These are phyloP conservation scores for Cyanidioschyzon merolae DNA, from an alignment of 23 red algal genomes.

Conservation along the genomic window DNA sequence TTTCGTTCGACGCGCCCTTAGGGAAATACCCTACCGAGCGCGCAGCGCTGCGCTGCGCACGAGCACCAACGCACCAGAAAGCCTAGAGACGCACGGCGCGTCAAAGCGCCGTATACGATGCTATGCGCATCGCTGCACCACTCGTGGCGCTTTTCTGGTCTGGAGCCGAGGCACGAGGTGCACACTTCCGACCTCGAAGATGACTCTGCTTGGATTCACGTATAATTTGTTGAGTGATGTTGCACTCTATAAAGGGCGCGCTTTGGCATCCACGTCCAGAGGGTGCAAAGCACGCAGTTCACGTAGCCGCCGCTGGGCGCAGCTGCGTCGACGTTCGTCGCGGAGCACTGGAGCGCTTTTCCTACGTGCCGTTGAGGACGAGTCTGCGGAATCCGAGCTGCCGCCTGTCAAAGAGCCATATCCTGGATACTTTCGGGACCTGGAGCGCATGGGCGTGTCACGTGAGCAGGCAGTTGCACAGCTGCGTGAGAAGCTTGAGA, in stretches of 20 bases:
- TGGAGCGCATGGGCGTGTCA: constrained; percentile 19
- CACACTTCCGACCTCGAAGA: no score
- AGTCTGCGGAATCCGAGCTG: not conserved
- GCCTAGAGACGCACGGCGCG: no score
- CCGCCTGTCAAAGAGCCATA: constrained; percentile 22
- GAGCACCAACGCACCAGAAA: no score
- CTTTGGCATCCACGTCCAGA: not conserved
- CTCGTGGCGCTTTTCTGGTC: no score
- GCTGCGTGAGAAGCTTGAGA: not conserved
- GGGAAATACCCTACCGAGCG: no score
- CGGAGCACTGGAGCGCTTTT: not conserved
- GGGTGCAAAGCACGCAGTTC: not conserved
- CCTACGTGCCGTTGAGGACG: not conserved
- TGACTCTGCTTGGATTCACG: not conserved
- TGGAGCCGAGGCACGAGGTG: no score
- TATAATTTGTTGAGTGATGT: not conserved
- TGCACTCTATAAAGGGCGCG: not conserved
- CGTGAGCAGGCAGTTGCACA: not conserved
- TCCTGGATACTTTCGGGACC: constrained; percentile 22
- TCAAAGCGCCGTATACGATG: no score
- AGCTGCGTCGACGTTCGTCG: not conserved
- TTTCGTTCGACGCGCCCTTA: no score
- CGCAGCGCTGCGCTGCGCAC: no score
- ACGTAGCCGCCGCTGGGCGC: not conserved
- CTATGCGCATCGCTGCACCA: no score